These are phyloP conservation scores for Skeletonema marinoi DNA, from an alignment of 108 stramenopile genomes.

Conservation along the genomic window DNA sequence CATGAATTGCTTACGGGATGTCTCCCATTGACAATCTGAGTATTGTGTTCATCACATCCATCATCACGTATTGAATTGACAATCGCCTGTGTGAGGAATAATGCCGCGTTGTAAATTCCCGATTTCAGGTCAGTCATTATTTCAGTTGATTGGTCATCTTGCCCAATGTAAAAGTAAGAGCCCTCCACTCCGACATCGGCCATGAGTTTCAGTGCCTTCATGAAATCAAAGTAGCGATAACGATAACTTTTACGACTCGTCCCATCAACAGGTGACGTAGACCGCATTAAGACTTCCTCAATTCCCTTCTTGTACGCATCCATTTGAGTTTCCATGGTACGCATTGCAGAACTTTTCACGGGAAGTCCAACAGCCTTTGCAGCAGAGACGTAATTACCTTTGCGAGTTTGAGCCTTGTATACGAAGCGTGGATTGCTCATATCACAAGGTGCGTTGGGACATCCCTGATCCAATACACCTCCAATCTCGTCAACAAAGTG, in stretches of 20 bases:
- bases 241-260: constrained; percentile 9
- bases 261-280: neutral
- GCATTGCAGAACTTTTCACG: neutral
- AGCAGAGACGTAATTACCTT: neutral
- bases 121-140: constrained; percentile 17
- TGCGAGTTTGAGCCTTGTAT: neutral
- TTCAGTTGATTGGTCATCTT: neutral
- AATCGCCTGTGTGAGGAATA: constrained; percentile 56
- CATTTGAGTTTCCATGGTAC: neutral
- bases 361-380: neutral
- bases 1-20: constrained; percentile 47
- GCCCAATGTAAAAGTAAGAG: constrained; percentile 31
- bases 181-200: constrained; percentile 28
- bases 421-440: neutral
- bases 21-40: constrained; percentile 24
- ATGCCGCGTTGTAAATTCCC: constrained; percentile 44
- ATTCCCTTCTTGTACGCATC: neutral
- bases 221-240: constrained; percentile 35
- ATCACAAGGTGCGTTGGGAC: neutral
- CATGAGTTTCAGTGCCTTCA: constrained; percentile 27
- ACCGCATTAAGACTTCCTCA: neutral
- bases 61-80: constrained; percentile 51
- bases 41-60: constrained; percentile 47
- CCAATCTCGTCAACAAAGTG: neutral
- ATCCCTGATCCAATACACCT: neutral